Percentiles rank a stretch among this genome's conserved stretches.
phyloP scores from a whole-genome alignment of 352 stramenopile species.

The Pythium coloratum region DNA sequence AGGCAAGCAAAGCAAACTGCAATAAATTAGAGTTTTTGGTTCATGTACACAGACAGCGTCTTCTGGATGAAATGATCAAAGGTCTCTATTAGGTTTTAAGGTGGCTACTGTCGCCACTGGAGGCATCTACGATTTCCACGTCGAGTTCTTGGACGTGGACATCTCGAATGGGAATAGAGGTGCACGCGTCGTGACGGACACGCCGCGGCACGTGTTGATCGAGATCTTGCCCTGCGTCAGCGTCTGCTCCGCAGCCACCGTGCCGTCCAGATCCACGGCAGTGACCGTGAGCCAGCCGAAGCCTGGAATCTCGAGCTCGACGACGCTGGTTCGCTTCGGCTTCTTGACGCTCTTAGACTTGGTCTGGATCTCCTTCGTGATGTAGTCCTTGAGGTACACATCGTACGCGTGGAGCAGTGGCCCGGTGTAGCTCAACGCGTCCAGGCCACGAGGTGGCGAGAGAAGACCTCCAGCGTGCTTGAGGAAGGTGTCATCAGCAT shows the following conservation, averaged over 20 bases:
- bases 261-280: conserved; percentile 80
- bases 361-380: conserved; percentile 53
- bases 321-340: conserved; percentile 74
- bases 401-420: conserved; percentile 55
- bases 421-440: conserved; percentile 77
- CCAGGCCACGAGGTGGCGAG: conserved; percentile 71
- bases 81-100: conserved; percentile 3
- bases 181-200: conserved; percentile 53
- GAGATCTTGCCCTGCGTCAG: conserved; percentile 61
- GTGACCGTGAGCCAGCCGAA: conserved; percentile 84
- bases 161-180: conserved; percentile 83
- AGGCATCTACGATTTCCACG: conserved; percentile 63
- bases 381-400: conserved; percentile 68
- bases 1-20: not conserved
- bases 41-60: not conserved
- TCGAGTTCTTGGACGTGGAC: conserved; percentile 70
- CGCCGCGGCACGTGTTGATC: conserved; percentile 60
- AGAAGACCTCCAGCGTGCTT: conserved; percentile 79
- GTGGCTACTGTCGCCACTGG: not conserved
- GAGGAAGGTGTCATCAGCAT: conserved; percentile 73
- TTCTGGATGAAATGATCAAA: not conserved
- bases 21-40: conserved; percentile 21
- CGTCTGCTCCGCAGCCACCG: conserved; percentile 57
- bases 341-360: conserved; percentile 79
- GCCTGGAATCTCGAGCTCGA: conserved; percentile 76